Base-by-base conservation (phyloP, 768 basidiomycete species). In the Thelephora aurantiotincta region DNA sequence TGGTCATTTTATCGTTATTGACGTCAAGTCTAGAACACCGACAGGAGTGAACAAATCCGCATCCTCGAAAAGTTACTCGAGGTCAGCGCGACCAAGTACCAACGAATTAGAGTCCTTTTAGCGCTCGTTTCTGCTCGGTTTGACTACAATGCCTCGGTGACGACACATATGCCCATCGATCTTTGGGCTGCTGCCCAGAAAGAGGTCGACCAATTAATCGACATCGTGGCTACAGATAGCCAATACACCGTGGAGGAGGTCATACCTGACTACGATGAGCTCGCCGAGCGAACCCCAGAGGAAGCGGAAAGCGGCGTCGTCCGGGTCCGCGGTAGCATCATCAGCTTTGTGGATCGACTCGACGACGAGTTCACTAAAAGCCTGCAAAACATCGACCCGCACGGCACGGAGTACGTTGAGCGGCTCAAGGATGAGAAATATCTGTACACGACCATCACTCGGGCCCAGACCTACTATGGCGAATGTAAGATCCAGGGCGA, bases 341-440 rank as follows among this genome's bases (percentile, higher is more conserved):
- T 98, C 64, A 89, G 88, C 59, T 89, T 96, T 55, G 77, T 99
- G 43, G 96, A 99, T 63, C 82, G 93, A 46, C 67, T 99, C 43
- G 96, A 98, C 61, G 96, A 98, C 56, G 96, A 99, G 66, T 99
- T 99, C 63, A 97, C 92, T 38, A 87, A 87, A 59, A 92, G 89
- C 57, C 66, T 99, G 33, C 96, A 98, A 75, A 91, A 97, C 59
- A 91, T 96, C 53, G 96, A 99, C 58, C 94, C 96, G 6, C 96
- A 99, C 60, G 92, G 96, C 2, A 90, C 87, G n/a, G 96, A 99
- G 63, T 99, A 99, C 60, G 85, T 99, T 38, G 96, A 97, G 60
- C 77, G 96, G 43, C 69, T 99, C 49, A 91, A 91, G 65, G 92
- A 98, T 60, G 97, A 98, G 68, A 89, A 91, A 58, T 80, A 82